A percentile compares a stretch with the other conserved stretches of the same genome.
Evolutionary conservation across 1,139 yeast genomes (phyloP).

Genomic region (Geotrichum histeridarum): DNA sequence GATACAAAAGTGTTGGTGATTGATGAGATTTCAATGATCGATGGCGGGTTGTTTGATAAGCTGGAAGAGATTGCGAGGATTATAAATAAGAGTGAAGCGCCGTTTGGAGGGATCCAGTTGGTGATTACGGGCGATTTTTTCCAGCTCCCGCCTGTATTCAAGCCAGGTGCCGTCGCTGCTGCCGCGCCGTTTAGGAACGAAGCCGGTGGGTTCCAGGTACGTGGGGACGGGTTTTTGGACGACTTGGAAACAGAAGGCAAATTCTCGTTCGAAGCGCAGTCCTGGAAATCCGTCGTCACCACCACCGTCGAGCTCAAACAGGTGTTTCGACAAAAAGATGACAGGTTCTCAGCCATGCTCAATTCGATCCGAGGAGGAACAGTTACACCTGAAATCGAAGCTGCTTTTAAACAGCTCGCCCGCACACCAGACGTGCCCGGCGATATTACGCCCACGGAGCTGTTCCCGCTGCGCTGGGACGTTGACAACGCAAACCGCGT

Average conservation of each 20-base stretch:
- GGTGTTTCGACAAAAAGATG: slow-evolving; percentile 91
- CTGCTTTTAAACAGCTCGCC: slow-evolving; percentile 50
- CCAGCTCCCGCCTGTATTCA: slow-evolving; percentile 76
- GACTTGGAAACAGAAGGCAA: slow-evolving; percentile 36
- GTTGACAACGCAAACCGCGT: slow-evolving; percentile 72
- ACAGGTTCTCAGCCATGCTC: slow-evolving; percentile 74
- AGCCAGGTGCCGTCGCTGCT: background rate
- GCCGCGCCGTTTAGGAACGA: background rate
- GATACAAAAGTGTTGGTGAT: slow-evolving; percentile 59
- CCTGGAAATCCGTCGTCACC: slow-evolving; percentile 66
- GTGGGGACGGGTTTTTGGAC: slow-evolving; percentile 31
- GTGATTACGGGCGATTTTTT: slow-evolving; percentile 86
- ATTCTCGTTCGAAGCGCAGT: slow-evolving; percentile 72
- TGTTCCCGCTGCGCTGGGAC: slow-evolving; percentile 77
- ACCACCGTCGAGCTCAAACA: slow-evolving; percentile 65
- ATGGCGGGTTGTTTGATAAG: slow-evolving; percentile 67
- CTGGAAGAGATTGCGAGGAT: slow-evolving; percentile 59
- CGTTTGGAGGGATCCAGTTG: slow-evolving; percentile 88
- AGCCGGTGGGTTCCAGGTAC: slow-evolving; percentile 7
- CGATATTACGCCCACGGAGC: slow-evolving; percentile 80
- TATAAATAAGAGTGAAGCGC: slow-evolving; percentile 47
- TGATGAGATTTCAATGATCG: slow-evolving; percentile 89
- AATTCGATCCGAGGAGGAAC: slow-evolving; percentile 79
- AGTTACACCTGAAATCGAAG: slow-evolving; percentile 51
- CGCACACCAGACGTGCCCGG: slow-evolving; percentile 56